These are phyloP conservation scores for Tremellales sp. DNA, from an alignment of 1,284 basidiomycete species.

Conservation along the genomic window DNA sequence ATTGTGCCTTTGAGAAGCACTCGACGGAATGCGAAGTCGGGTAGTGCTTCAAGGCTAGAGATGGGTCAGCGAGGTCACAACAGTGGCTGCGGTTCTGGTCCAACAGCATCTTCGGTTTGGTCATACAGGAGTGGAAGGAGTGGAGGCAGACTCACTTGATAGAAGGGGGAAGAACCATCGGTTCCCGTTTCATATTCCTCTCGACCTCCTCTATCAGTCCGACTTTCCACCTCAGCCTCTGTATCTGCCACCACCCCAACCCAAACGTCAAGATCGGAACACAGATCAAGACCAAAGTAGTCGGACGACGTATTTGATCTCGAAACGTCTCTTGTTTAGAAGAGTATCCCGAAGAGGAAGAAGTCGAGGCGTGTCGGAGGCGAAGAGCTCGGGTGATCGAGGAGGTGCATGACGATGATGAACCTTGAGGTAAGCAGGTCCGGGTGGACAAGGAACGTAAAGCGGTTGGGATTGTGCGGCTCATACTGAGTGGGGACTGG, in stretches of 20 bases:
- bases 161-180: slow-evolving; percentile 72
- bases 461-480: too few species aligned
- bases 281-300: slow-evolving; percentile 72
- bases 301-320: slow-evolving; percentile 50
- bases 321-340: not conserved
- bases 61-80: not conserved
- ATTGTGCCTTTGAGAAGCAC: slow-evolving; percentile 73
- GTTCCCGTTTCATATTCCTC: slow-evolving; percentile 76
- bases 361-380: too few species aligned
- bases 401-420: too few species aligned
- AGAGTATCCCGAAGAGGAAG: too few species aligned
- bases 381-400: too few species aligned
- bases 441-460: too few species aligned
- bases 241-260: slow-evolving; percentile 89
- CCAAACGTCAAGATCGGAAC: slow-evolving; percentile 87
- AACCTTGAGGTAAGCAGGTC: too few species aligned
- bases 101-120: not conserved
- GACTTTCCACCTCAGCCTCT: slow-evolving; percentile 92
- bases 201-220: slow-evolving; percentile 90
- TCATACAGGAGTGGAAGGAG: not conserved
- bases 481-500: not conserved
- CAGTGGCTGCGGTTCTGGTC: not conserved
- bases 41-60: slow-evolving; percentile 56
- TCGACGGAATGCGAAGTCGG: slow-evolving; percentile 82
- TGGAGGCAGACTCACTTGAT: slow-evolving; percentile 69